Evolutionary conservation across 176 grass and related monocot species (phyloP).

Genomic region (Oryza brachyantha): DNA sequence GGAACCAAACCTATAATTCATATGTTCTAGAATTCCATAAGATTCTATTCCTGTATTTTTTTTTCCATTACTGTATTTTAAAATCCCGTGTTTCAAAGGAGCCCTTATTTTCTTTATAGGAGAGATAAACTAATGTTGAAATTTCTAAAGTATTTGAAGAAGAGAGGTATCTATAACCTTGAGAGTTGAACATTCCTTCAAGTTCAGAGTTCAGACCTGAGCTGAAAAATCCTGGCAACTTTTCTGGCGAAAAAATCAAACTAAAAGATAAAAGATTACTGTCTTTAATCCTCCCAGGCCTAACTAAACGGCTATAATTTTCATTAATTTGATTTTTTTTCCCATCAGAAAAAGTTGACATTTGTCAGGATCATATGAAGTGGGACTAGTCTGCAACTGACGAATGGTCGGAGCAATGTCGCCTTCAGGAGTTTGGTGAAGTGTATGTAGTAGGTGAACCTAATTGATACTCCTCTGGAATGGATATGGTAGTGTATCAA

Average conservation of each 20-base stretch:
- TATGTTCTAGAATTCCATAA: too few relatives aligned
- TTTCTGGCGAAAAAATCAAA: background rate
- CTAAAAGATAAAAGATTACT: background rate
- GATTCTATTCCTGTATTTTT: too few relatives aligned
- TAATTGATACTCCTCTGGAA: constrained; percentile 5
- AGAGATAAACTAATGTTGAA: background rate
- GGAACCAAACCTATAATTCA: too few relatives aligned
- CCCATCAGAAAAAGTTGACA: background rate
- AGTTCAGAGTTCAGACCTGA: background rate
- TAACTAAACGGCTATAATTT: background rate
- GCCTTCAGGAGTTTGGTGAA: constrained; percentile 23
- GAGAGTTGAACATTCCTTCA: background rate
- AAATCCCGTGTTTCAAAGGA: too few relatives aligned
- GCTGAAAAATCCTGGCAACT: background rate
- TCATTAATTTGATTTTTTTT: background rate
- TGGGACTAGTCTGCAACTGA: background rate
- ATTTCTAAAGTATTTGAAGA: background rate
- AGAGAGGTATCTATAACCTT: background rate
- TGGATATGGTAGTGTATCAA: background rate
- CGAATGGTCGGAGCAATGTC: constrained; percentile 12
- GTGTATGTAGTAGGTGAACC: constrained; percentile 10
- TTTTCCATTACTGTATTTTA: too few relatives aligned
- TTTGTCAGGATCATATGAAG: background rate
- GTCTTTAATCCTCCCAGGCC: background rate
- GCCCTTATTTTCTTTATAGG: background rate